Evolutionary conservation across 75 land plant species (phyloP).

Genomic region (Pinus tabuliformis): DNA sequence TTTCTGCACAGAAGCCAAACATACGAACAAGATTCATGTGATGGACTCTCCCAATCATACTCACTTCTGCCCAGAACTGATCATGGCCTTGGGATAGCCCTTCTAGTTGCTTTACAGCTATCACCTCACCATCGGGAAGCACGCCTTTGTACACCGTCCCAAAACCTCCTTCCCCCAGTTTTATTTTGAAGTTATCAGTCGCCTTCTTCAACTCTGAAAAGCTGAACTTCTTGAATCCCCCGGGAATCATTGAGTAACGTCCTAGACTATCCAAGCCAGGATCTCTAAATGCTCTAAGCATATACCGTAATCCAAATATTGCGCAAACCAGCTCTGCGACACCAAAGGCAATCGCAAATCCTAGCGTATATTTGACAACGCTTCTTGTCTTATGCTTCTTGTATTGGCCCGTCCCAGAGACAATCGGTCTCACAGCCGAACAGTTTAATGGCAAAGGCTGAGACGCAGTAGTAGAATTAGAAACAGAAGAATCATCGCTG

Average conservation of each 20-base stretch:
- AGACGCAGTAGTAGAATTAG: not conserved
- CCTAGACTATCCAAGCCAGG: too few species aligned
- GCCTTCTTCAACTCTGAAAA: slow-evolving; percentile 13
- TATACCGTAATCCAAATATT: not conserved
- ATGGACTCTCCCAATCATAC: slow-evolving; percentile 10
- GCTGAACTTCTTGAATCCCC: slow-evolving; percentile 13
- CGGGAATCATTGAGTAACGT: too few species aligned
- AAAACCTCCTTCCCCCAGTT: slow-evolving; percentile 29
- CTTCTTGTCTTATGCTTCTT: not conserved
- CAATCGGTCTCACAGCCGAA: not conserved
- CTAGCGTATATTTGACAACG: not conserved
- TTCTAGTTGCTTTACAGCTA: slow-evolving; percentile 24
- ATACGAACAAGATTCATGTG: slow-evolving; percentile 10
- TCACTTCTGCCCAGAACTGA: slow-evolving; percentile 7
- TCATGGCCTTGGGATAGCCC: slow-evolving; percentile 4
- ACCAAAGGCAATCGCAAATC: slow-evolving; percentile 2
- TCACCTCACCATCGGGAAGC: not conserved
- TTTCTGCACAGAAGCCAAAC: slow-evolving; percentile 13
- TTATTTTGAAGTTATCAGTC: not conserved
- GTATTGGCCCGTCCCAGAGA: not conserved
- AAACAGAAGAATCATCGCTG: not conserved
- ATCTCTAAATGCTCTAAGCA: too few species aligned
- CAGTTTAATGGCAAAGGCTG: not conserved
- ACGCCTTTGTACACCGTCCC: slow-evolving; percentile 14
- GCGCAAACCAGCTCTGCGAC: not conserved